Conservation (phyloP, 495 filamentous ascomycete genomes). For the Lasiosphaeris hirsuta region DNA sequence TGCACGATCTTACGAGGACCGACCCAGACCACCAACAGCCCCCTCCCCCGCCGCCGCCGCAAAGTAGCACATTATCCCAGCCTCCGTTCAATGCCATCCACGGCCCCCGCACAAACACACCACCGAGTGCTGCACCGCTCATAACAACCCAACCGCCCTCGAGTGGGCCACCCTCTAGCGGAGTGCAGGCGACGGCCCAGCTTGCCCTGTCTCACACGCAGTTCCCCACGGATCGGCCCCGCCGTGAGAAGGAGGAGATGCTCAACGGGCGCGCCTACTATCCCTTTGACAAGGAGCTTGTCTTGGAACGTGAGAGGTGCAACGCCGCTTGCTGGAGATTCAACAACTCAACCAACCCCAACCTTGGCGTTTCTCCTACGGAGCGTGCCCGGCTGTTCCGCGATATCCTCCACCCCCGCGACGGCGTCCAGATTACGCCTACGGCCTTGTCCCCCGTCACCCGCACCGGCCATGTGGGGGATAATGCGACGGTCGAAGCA, state of each 20-base stretch:
- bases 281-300: slow-evolving; percentile 71
- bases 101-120: slow-evolving; percentile 44
- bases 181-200: slow-evolving; percentile 56
- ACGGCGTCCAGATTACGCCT: slow-evolving; percentile 47
- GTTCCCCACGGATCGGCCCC: slow-evolving; percentile 39
- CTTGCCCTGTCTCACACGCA: slow-evolving; percentile 54
- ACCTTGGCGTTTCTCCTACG: slow-evolving; percentile 66
- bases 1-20: slow-evolving; percentile 51
- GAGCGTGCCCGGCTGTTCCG: slow-evolving; percentile 79
- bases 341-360: slow-evolving; percentile 83
- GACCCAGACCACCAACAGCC: slow-evolving; percentile 34
- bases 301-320: slow-evolving; percentile 84
- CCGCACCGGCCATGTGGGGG: slow-evolving; percentile 63
- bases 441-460: slow-evolving; percentile 45
- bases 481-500: slow-evolving; percentile 75
- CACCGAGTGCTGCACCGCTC: slow-evolving; percentile 31
- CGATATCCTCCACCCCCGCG: slow-evolving; percentile 59
- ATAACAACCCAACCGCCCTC: slow-evolving; percentile 31
- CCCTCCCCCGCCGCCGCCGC: slow-evolving; percentile 22
- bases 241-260: slow-evolving; percentile 94
- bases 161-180: slow-evolving; percentile 23
- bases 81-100: slow-evolving; percentile 39
- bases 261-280: slow-evolving; percentile 75
- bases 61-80: slow-evolving; percentile 22
- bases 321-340: slow-evolving; percentile 80